phyloP scores from a whole-genome alignment of 2,329 filamentous ascomycete species.

The Ceratocystis diversiconidia region DNA sequence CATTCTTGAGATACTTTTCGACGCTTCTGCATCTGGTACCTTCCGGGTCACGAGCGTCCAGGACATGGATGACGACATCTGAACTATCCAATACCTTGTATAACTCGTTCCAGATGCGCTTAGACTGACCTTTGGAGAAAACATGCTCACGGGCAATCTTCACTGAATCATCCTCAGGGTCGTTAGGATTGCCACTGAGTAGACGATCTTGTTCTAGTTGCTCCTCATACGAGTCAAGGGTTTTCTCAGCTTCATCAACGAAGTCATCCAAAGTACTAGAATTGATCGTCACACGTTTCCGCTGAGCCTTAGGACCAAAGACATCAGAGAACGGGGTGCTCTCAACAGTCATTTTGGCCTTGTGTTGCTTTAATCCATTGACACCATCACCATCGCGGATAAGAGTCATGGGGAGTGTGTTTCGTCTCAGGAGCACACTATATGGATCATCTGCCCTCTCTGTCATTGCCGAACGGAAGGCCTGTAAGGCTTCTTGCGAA shows the following conservation, averaged over 20 bases:
- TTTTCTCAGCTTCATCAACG: slow-evolving; percentile 63
- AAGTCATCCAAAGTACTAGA: slow-evolving; percentile 72
- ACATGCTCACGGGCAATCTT: slow-evolving; percentile 66
- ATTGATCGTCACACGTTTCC: slow-evolving; percentile 81
- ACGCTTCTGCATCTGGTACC: slow-evolving; percentile 67
- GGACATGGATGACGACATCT: slow-evolving; percentile 88
- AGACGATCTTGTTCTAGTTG: slow-evolving; percentile 65
- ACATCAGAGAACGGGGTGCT: slow-evolving; percentile 73
- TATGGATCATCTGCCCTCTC: slow-evolving; percentile 85
- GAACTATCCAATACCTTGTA: slow-evolving; percentile 72
- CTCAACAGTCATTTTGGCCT: slow-evolving; percentile 87
- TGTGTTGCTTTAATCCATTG: slow-evolving; percentile 81
- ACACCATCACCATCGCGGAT: slow-evolving; percentile 60
- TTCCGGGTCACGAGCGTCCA: slow-evolving; percentile 78
- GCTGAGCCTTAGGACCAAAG: slow-evolving; percentile 84
- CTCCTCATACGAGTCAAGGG: slow-evolving; percentile 69
- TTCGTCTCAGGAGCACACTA: slow-evolving; percentile 85
- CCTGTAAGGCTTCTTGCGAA: slow-evolving; percentile 70
- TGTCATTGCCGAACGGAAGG: slow-evolving; percentile 83
- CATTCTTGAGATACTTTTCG: slow-evolving; percentile 78
- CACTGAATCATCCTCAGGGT: slow-evolving; percentile 34
- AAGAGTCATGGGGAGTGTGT: slow-evolving; percentile 91
- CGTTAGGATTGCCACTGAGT: slow-evolving; percentile 53
- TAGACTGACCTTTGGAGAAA: slow-evolving; percentile 88
- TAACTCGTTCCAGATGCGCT: slow-evolving; percentile 93